Base-by-base conservation (phyloP, 2,329 filamentous ascomycete species). In the Talaromyces sp. region DNA sequence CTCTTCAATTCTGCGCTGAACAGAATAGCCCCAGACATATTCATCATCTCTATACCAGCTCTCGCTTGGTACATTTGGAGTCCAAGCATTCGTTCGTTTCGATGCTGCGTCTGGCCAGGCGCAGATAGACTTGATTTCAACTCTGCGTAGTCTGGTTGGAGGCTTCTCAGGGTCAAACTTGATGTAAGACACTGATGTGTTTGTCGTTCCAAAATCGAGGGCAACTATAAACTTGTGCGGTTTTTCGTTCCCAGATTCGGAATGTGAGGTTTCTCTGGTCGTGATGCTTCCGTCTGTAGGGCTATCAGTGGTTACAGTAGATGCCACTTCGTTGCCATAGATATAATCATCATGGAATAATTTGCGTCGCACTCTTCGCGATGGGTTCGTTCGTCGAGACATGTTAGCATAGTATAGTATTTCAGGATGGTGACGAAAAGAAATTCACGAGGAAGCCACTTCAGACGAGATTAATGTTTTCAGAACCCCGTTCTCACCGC, bases 11-110 rank as follows among this genome's bases (percentile, higher is more conserved):
- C n/a, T 5, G 11, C n/a, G 42, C 8, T 33, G 40, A 4, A 44
- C 57, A 33, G 37, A 11, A 14, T 59, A 59, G n/a, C 57, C 57
- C 57, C 57, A 59, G 16, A 46, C n/a, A 16, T 46, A 50, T 25
- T 59, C 28, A 2, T 18, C 42, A 16, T 48, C 33, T 16, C 12
- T 5, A 21, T 59, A 59, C 57, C 57, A 59, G 21, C 40, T 50
- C 21, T 59, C 57, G 18, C 57, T 59, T 25, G 57, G 40, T 37
- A 59, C 57, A 2, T 59, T 33, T 12, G 57, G 16, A 21, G 16
- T 37, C 16, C 28, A 9, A n/a, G 7, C 23, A 31, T 14, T 31
- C 16, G 46, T 18, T 9, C 14, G 31, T 28, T 28, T 11, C 31
- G 23, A 3, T 28, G 28, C 8, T n/a, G 42, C 18, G 11, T 50